Evolutionary conservation across 1,284 basidiomycete species (phyloP).

Genomic region (Ustilago xerochloae): DNA sequence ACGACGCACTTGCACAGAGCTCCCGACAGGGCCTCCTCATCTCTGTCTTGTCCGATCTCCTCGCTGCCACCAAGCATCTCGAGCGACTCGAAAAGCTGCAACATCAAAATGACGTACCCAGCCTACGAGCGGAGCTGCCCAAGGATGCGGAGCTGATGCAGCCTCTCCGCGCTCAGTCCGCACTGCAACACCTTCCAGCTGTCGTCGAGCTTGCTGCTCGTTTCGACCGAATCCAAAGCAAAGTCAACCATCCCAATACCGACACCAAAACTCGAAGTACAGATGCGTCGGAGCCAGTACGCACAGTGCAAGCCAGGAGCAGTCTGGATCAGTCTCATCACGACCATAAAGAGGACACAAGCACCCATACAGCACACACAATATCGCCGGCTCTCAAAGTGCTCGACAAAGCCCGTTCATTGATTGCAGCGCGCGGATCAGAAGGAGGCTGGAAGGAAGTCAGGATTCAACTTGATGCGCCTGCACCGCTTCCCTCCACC

Average conservation of each 20-base stretch:
- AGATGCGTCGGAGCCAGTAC: background rate
- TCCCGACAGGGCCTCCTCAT: conserved; percentile 35
- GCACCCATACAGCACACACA: background rate
- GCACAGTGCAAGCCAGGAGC: background rate
- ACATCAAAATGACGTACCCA: conserved; percentile 9
- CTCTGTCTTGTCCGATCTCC: conserved; percentile 30
- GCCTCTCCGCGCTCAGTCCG: conserved; percentile 7
- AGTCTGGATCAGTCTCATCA: background rate
- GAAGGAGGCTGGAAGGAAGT: conserved; percentile 44
- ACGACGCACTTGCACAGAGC: conserved; percentile 36
- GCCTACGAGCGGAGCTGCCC: conserved; percentile 10
- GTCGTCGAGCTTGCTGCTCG: conserved; percentile 34
- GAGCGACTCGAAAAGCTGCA: conserved; percentile 32
- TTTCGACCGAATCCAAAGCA: conserved; percentile 22
- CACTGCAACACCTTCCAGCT: conserved; percentile 21
- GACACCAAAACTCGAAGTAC: background rate
- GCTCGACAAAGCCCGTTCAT: conserved; percentile 28
- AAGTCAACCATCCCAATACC: background rate
- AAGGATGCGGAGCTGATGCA: conserved; percentile 10
- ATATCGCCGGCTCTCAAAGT: conserved; percentile 29
- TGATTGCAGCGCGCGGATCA: conserved; percentile 26
- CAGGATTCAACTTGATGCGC: conserved; percentile 26
- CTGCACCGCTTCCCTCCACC: conserved; percentile 20
- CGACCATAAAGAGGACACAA: background rate
- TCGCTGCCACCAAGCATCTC: conserved; percentile 21